phyloP scores from a whole-genome alignment of 2,329 filamentous ascomycete genomes.

The Claviceps cyperi region DNA sequence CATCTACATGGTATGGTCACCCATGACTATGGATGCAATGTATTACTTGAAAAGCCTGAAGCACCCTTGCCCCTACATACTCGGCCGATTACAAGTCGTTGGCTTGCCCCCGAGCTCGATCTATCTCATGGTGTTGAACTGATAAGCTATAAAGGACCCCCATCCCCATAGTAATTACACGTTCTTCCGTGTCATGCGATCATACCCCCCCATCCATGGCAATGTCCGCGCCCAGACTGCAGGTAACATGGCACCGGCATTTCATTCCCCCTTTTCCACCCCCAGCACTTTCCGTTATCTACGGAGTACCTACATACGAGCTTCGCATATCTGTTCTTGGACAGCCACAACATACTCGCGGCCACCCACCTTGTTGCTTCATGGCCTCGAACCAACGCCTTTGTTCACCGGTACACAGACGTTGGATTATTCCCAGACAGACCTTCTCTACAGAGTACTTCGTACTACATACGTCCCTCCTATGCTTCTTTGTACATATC shows the following conservation, averaged over 20 bases:
- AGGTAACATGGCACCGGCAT: neutral
- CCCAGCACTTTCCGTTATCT: neutral
- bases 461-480: neutral
- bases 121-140: neutral
- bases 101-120: neutral
- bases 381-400: neutral
- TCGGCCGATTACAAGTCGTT: neutral
- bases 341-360: neutral
- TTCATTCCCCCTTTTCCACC: neutral
- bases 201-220: neutral
- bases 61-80: slow-evolving; percentile 2
- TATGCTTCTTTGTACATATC: slow-evolving; percentile 2
- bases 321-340: neutral
- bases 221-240: neutral
- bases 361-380: neutral
- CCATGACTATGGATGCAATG: too few relatives aligned
- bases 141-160: neutral
- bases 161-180: too few relatives aligned
- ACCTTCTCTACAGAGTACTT: too few relatives aligned
- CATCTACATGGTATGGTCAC: neutral
- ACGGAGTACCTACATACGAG: too few relatives aligned
- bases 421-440: neutral
- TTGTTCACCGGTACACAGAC: slow-evolving; percentile 5
- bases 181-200: neutral
- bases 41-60: neutral